Base-by-base conservation (phyloP, 257 asterid species). In the Osmanthus fragrans region DNA sequence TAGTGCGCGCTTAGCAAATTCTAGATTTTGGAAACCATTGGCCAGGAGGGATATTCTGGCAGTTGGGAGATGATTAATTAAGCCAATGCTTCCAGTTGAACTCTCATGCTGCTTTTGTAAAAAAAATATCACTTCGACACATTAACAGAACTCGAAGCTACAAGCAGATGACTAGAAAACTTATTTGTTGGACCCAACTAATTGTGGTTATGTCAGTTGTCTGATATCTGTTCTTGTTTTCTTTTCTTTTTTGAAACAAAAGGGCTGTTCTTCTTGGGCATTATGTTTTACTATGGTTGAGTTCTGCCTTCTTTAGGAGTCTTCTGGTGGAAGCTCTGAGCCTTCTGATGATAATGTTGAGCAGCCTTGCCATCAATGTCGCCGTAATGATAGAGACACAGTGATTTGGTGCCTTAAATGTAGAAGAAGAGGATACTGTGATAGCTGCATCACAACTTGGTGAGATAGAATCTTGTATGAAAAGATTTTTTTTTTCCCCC, bases 301-400 rank as follows among this genome's bases (percentile, higher is more conserved):
- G 72, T 71, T 30, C 64, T 56, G 67, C 72, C 60, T 79, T 79
- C 70, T 42, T 34, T 73, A 96, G 99, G 99, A 82, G 80, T 82
- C 90, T 79, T 89, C 97, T 81, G 93, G 87, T 86, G 97, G 90
- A 85, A 88, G 88, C 80, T 85, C 90, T 4, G 91, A 82, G 78
- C 89, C 99, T 78, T 91, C 93, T 71, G 97, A 88, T 86, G 97
- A 90, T 82, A 87, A 90, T 54, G 94, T 86, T 78, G 96, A 90
- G n/a, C 97, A 88, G 72, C 91, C 95, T 83, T 96, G 98, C 86
- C 99, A 96, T 87, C 98, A 93, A 15, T 96, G 98, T 86, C 91
- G 90, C 82, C 88, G 87, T 80, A 86, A 82, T 80, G 86, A 74
- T 69, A 84, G 86, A 77, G 91, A 86, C 71, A 83, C 85, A 68